A percentile compares a stretch with the other conserved stretches of the same genome.
phyloP scores from a whole-genome alignment of 768 basidiomycete species.

The Phaffia tasmanica region DNA sequence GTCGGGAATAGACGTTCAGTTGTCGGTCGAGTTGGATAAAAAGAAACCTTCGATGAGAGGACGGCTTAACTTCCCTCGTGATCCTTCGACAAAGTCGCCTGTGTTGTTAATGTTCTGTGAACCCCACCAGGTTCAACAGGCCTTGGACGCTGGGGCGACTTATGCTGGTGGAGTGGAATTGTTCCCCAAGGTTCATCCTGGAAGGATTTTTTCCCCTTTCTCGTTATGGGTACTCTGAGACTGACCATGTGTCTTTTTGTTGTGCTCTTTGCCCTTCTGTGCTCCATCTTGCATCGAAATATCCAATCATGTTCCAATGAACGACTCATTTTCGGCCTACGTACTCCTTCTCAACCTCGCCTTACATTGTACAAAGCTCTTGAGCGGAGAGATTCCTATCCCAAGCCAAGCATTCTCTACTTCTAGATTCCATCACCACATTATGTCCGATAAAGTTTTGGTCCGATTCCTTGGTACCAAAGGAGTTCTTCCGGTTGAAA shows the following conservation, averaged over 20 bases:
- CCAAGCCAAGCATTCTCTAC: constrained; percentile 80
- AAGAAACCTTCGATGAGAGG: constrained; percentile 80
- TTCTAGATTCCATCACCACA: constrained; percentile 60
- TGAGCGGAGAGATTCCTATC: constrained; percentile 49
- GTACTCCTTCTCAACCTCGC: too few relatives aligned
- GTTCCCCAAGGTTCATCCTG: constrained; percentile 54
- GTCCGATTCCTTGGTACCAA: constrained; percentile 71
- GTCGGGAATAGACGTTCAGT: constrained; percentile 64
- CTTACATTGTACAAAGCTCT: too few relatives aligned
- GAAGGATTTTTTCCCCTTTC: neutral
- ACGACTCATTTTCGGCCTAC: constrained; percentile 3
- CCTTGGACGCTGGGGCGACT: constrained; percentile 75
- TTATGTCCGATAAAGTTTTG: constrained; percentile 55
- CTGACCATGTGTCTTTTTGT: neutral
- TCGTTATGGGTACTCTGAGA: too few relatives aligned
- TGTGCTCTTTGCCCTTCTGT: neutral
- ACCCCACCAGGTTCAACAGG: constrained; percentile 67
- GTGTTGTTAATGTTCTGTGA: constrained; percentile 89
- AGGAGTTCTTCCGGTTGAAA: constrained; percentile 88
- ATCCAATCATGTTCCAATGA: neutral
- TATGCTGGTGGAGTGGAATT: constrained; percentile 84
- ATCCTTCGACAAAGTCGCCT: constrained; percentile 53
- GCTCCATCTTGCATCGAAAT: too few relatives aligned
- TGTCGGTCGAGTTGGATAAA: constrained; percentile 67
- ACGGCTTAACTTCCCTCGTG: constrained; percentile 69